Evolutionary conservation across 179 eudicot genomes (phyloP).

Genomic region (Pouteria campechiana): DNA sequence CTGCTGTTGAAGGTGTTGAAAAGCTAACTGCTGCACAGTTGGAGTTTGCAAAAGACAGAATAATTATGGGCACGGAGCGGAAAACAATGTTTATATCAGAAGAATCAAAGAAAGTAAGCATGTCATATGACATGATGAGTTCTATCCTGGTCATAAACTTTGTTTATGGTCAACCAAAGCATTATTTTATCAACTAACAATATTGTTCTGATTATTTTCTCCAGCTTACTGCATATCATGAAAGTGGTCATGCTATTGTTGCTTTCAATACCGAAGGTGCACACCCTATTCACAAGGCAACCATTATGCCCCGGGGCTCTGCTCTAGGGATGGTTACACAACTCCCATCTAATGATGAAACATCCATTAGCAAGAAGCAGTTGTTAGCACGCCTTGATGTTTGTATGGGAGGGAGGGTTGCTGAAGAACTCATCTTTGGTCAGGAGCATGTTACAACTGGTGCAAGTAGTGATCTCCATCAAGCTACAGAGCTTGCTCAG

Average conservation of each 20-base stretch:
- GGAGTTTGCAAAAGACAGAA: constrained; percentile 96
- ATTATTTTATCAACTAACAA: not conserved
- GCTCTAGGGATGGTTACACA: constrained; percentile 99
- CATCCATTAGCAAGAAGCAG: constrained; percentile 79
- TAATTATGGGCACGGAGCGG: constrained; percentile 96
- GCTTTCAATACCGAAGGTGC: constrained; percentile 89
- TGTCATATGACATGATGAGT: not conserved
- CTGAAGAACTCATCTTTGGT: constrained; percentile 95
- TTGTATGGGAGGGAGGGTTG: constrained; percentile 98
- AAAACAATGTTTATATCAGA: constrained; percentile 84
- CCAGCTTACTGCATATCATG: constrained; percentile 99
- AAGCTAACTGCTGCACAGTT: constrained; percentile 55
- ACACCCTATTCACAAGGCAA: constrained; percentile 95
- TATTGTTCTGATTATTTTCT: constrained; percentile 1
- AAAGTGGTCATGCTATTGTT: constrained; percentile 97
- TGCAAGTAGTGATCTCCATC: constrained; percentile 82
- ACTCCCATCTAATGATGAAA: constrained; percentile 85
- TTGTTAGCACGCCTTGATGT: constrained; percentile 91
- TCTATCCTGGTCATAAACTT: not conserved
- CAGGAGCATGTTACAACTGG: constrained; percentile 87
- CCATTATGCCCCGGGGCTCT: constrained; percentile 93
- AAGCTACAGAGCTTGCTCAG: constrained; percentile 91
- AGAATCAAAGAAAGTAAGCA: constrained; percentile 79
- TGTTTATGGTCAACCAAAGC: not conserved
- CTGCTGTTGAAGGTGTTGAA: constrained; percentile 93